Base-by-base conservation (phyloP, 139 green algal genomes). In the Chlorella sp. region DNA sequence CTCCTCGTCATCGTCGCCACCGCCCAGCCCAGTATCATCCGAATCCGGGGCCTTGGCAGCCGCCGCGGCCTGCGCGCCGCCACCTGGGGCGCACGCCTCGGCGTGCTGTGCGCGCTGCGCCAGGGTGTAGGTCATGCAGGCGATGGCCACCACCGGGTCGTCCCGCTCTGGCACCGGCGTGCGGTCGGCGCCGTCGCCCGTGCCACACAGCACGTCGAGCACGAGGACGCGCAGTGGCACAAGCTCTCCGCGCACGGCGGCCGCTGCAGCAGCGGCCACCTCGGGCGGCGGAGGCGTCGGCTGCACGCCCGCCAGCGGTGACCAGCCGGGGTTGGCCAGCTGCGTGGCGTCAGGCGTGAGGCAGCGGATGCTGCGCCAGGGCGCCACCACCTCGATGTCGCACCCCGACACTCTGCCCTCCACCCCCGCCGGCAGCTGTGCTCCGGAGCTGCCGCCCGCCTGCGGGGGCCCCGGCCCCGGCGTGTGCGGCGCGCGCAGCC, bases 331-430 rank as follows among this genome's bases (percentile, higher is more conserved):
- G 38, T 91, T 79, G 6, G 89, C 85, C 46, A 95, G 79, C 77
- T 95, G 89, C 3, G 89, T 92, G 38, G 89, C 90, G 46, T 95
- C 91, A 1, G 91, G 88, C 2, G 87, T 89, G 3, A 94, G 84
- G 33, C 76, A 84, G 59, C 71, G 60, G 43, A 91, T 53, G 15
- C 61, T 45, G 1, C 60, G 38, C 84, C 88, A 94, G 42, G 85
- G 79, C 2, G 82, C 84, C 1, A 67, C 21, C 4, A 87, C 78
- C 80, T 95, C 87, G 2, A 89, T n/a, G 21, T 76, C 67, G 67
- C 74, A 89, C 19, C 8, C n/a, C n/a, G n/a, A n/a, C n/a, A n/a
- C n/a, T n/a, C n/a, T n/a, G n/a, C n/a, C n/a, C n/a, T n/a, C n/a
- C n/a, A n/a, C n/a, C n/a, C n/a, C n/a, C n/a, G n/a, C n/a, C n/a